These are phyloP conservation scores for Colletotrichum eremochloae DNA, from an alignment of 2,329 filamentous ascomycete species.

Conservation along the genomic window DNA sequence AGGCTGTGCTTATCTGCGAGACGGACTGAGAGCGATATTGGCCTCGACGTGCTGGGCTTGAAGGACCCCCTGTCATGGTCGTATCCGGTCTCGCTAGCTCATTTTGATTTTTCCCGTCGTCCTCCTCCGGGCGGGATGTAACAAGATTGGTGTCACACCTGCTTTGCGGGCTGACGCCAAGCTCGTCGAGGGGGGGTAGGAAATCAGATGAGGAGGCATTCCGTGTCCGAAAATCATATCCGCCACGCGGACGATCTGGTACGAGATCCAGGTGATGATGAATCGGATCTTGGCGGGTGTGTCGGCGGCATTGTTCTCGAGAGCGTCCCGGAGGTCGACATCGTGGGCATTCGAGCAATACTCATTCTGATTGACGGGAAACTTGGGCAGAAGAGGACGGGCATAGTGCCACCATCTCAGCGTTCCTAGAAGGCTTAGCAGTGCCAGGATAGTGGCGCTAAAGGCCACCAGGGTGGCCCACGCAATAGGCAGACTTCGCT, in stretches of 20 bases:
- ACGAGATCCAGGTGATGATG: background rate
- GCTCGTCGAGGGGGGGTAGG: background rate
- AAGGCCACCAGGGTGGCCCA: background rate
- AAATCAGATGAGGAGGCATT: background rate
- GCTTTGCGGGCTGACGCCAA: no score
- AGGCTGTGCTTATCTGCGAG: background rate
- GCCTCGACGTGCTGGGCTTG: background rate
- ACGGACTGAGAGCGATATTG: background rate
- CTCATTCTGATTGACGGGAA: background rate
- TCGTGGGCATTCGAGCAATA: no score
- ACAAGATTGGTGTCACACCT: no score
- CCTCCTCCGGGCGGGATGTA: background rate
- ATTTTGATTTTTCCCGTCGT: background rate
- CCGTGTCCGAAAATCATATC: background rate
- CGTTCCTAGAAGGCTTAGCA: background rate
- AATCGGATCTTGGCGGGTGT: background rate
- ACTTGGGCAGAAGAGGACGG: background rate
- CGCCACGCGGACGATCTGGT: background rate
- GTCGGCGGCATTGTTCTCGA: background rate
- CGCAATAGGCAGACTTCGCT: background rate
- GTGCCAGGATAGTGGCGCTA: background rate
- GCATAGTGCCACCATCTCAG: constrained; percentile 5
- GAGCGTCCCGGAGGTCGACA: background rate
- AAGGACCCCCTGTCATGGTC: no score
- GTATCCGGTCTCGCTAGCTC: background rate